Evolutionary conservation across 1,139 yeast species (phyloP).

Genomic region (Meyerozyma sp.): DNA sequence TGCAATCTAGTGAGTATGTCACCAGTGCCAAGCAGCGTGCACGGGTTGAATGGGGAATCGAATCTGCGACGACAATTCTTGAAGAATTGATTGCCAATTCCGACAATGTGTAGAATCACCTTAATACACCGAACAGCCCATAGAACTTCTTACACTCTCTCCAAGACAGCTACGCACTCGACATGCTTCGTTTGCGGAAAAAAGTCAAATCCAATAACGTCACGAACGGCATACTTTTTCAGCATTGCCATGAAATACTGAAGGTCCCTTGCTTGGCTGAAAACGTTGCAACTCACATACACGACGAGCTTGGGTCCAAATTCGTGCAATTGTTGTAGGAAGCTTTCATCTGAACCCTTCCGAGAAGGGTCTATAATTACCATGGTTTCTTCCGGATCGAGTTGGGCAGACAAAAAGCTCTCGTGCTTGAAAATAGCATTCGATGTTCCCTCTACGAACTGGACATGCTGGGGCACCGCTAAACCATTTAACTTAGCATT

Average conservation of each 20-base stretch:
- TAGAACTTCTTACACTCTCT: slow-evolving; percentile 10
- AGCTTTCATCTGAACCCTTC: slow-evolving; percentile 33
- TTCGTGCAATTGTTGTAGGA: slow-evolving; percentile 29
- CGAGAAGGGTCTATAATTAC: slow-evolving; percentile 46
- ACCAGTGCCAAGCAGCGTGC: neutral
- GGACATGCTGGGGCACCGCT: slow-evolving; percentile 20
- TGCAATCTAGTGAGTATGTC: neutral
- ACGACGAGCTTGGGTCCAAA: slow-evolving; percentile 34
- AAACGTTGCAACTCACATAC: slow-evolving; percentile 43
- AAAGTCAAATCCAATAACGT: slow-evolving; percentile 40
- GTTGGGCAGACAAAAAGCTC: slow-evolving; percentile 16
- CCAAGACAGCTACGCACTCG: slow-evolving; percentile 37
- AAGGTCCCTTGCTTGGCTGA: slow-evolving; percentile 44
- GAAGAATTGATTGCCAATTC: neutral
- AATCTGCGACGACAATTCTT: neutral
- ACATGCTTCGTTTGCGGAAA: slow-evolving; percentile 48
- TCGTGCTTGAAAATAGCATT: slow-evolving; percentile 26
- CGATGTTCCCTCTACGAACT: slow-evolving; percentile 36
- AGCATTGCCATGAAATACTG: slow-evolving; percentile 22
- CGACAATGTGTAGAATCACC: neutral
- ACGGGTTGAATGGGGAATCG: neutral
- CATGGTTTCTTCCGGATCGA: slow-evolving; percentile 18
- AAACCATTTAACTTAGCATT: slow-evolving; percentile 37
- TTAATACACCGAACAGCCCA: neutral
- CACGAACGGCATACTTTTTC: slow-evolving; percentile 23